Conservation (phyloP, 2,329 filamentous ascomycete genomes). For the Clonostachys sp. region DNA sequence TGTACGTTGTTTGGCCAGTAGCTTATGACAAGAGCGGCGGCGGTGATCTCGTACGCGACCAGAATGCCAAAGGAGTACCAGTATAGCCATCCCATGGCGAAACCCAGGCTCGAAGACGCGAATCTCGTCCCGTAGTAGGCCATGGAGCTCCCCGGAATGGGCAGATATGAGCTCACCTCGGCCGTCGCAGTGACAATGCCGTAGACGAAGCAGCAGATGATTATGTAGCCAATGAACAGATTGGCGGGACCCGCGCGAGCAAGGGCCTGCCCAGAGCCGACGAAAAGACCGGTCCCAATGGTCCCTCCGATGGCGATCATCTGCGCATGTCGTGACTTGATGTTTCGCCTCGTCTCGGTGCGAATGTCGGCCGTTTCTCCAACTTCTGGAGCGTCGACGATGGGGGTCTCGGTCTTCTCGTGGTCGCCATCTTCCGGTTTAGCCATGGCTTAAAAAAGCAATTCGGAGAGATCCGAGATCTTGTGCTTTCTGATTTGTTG, state of each 20-base stretch:
- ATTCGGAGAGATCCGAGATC: no score
- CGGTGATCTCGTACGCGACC: slow-evolving; percentile 11
- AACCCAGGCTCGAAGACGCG: slow-evolving; percentile 9
- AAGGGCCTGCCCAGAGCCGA: slow-evolving; percentile 57
- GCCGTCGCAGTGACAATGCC: slow-evolving; percentile 54
- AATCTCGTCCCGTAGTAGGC: slow-evolving; percentile 9
- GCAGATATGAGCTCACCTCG: slow-evolving; percentile 51
- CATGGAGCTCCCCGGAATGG: slow-evolving; percentile 6
- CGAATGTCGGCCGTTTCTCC: no score
- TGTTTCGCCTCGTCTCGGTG: slow-evolving; percentile 5
- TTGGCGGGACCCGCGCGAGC: slow-evolving; percentile 56
- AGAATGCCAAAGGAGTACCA: slow-evolving; percentile 11
- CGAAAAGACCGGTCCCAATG: slow-evolving; percentile 57
- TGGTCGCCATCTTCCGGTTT: no score
- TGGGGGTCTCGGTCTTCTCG: no score
- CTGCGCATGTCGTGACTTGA: slow-evolving; percentile 59
- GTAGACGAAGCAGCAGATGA: slow-evolving; percentile 53
- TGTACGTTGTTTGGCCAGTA: slow-evolving; percentile 12
- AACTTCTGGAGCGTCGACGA: no score
- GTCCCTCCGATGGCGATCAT: slow-evolving; percentile 62
- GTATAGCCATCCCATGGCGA: slow-evolving; percentile 6
- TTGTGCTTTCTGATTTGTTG: no score
- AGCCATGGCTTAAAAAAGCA: no score
- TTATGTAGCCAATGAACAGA: slow-evolving; percentile 51
- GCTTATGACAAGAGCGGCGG: slow-evolving; percentile 10